Conservation (phyloP, 768 basidiomycete species). For the Rhodotorula paludigena region DNA sequence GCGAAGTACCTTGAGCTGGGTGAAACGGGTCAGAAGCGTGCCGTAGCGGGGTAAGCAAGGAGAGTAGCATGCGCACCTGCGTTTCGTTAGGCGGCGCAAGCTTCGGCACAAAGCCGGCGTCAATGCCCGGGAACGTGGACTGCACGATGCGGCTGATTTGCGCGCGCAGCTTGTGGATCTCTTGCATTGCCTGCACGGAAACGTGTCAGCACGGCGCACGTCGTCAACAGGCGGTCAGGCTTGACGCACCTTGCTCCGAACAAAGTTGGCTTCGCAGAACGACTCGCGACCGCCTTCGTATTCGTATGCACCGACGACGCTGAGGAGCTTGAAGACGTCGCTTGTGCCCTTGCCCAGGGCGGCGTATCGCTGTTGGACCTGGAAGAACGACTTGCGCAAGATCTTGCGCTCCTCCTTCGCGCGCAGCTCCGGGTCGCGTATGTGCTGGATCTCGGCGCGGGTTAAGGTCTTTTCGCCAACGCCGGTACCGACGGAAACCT, state of each 20-base stretch:
- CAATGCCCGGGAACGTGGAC: conserved; percentile 64
- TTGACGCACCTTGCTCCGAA: conserved; percentile 69
- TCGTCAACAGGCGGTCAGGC: neutral
- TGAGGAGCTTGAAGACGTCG: conserved; percentile 79
- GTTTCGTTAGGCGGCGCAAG: conserved; percentile 69
- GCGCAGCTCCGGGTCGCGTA: conserved; percentile 46
- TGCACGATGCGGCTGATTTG: conserved; percentile 82
- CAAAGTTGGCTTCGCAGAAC: conserved; percentile 86
- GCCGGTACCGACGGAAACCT: conserved; percentile 48
- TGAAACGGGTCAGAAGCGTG: neutral
- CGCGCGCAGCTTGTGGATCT: conserved; percentile 87
- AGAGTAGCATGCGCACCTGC: conserved; percentile 56
- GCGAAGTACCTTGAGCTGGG: conserved; percentile 77
- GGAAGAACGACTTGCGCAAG: conserved; percentile 72
- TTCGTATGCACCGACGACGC: conserved; percentile 95
- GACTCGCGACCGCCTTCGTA: conserved; percentile 71
- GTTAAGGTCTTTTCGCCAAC: conserved; percentile 43
- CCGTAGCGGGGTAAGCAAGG: neutral
- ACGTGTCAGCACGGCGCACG: conserved; percentile 12
- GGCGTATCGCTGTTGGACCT: conserved; percentile 73
- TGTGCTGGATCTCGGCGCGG: conserved; percentile 51
- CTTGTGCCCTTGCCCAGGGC: conserved; percentile 73
- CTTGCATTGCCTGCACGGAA: conserved; percentile 79
- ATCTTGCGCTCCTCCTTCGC: conserved; percentile 54
- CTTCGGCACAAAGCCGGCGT: conserved; percentile 60